Base-by-base conservation (phyloP, 2,329 filamentous ascomycete species). In the Xylariaceae sp. region DNA sequence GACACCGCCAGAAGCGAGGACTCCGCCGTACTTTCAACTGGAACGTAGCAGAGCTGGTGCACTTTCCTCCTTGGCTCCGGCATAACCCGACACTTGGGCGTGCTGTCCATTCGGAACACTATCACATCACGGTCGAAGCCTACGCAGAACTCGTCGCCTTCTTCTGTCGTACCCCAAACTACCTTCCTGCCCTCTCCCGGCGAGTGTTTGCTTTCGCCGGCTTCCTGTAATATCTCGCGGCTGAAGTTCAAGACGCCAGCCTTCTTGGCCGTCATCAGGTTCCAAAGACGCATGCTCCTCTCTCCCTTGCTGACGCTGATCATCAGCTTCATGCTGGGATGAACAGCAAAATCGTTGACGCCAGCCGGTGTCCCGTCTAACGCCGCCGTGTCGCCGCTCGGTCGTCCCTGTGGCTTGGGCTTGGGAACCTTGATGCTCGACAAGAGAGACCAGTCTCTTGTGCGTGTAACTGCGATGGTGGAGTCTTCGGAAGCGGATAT, bases 301-400 rank as follows among this genome's bases (percentile, higher is more conserved):
- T 98, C 92, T 49, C 88, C 88, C 54, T 83, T 87, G 51, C 87
- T 84, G 7, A 97, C 88, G 52, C 80, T 94, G 44, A 98, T 79
- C 86, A 97, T 95, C 35, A 98, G 70, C 67, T 96, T 97, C 76
- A 94, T 87, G 61, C 86, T 94, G 0, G 92, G 90, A 60, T 98
- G 92, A 17, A 98, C 84, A 2, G 90, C 88, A 61, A 98, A 94
- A 60, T 89, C 86, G 60, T 95, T 97, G 51, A 97, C 79, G 13
- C 92, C 92, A n/a, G 82, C 78, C 0, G 89, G 89, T 17, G 84
- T 78, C 33, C 81, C 85, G 13, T 88, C 88, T 9, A 83, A 76
- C 2, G 84, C 81, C 6, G 88, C 88, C 13, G 90, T 97, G 61
- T 96, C 90, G 43, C 90, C 90, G 51, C 82, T 90, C 8, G 90